Conservation (phyloP, 345 rosid species). For the Turnera subulata region DNA sequence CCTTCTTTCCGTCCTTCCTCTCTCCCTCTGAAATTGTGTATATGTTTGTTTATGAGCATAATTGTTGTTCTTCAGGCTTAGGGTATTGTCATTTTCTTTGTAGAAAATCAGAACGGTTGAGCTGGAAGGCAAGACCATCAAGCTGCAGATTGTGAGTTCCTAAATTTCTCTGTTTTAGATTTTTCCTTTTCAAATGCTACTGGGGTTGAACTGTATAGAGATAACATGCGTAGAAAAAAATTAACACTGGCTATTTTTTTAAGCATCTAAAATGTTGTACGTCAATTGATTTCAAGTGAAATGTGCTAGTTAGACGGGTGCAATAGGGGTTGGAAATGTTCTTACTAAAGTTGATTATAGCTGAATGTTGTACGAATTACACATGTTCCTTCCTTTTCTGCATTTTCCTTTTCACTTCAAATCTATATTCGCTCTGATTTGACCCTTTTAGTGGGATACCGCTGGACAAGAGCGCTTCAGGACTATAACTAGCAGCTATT, state of each 20-base stretch:
- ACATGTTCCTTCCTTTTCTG: background rate
- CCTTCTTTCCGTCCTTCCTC: too few relatives aligned
- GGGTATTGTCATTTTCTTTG: background rate
- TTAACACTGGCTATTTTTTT: background rate
- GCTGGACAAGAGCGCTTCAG: slow-evolving; percentile 92
- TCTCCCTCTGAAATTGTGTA: background rate
- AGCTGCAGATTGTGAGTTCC: slow-evolving; percentile 63
- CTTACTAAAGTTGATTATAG: too few relatives aligned
- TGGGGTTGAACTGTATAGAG: background rate
- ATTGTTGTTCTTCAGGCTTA: background rate
- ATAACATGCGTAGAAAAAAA: background rate
- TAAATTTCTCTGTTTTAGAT: background rate
- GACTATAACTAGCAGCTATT: slow-evolving; percentile 89
- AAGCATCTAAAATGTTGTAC: background rate
- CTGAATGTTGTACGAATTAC: too few relatives aligned
- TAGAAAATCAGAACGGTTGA: slow-evolving; percentile 95
- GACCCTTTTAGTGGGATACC: slow-evolving; percentile 68
- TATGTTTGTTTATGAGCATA: background rate
- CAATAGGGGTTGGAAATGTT: background rate
- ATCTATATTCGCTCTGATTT: background rate
- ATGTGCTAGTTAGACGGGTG: too few relatives aligned
- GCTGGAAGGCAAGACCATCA: slow-evolving; percentile 82
- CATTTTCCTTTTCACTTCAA: too few relatives aligned
- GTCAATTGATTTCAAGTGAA: too few relatives aligned
- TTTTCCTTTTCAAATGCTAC: background rate